phyloP scores from a whole-genome alignment of 805 yeast species.

The Candida manassasensis region DNA sequence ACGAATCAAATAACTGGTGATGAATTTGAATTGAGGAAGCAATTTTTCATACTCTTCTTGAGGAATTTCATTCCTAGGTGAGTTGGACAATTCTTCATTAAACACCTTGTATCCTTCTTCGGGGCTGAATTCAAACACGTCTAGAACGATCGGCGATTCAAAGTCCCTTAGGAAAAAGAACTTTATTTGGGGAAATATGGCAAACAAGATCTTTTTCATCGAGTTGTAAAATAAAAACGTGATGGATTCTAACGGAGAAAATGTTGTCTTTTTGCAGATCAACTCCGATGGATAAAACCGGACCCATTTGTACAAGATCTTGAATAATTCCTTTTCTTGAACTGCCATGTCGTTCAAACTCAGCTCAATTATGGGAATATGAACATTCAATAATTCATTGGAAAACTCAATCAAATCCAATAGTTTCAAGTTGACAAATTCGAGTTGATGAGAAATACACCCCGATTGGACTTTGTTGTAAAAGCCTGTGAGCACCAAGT shows the following conservation, averaged over 20 bases:
- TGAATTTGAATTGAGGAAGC: slow-evolving; percentile 14
- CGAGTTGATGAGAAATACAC: slow-evolving; percentile 5
- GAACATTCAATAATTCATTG: slow-evolving; percentile 20
- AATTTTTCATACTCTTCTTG: slow-evolving; percentile 12
- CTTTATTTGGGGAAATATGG: slow-evolving; percentile 37
- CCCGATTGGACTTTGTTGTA: slow-evolving; percentile 12
- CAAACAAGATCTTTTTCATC: slow-evolving; percentile 29
- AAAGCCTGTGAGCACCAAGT: slow-evolving; percentile 19
- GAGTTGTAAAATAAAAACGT: slow-evolving; percentile 29
- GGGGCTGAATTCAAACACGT: slow-evolving; percentile 21
- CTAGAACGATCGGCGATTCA: slow-evolving; percentile 37
- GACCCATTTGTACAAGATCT: slow-evolving; percentile 34
- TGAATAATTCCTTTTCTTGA: slow-evolving; percentile 31
- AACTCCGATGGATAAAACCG: slow-evolving; percentile 28
- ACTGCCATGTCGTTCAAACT: slow-evolving; percentile 20
- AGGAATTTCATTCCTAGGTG: slow-evolving; percentile 11
- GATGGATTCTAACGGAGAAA: slow-evolving; percentile 28
- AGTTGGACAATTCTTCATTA: slow-evolving; percentile 16
- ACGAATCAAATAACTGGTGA: slow-evolving; percentile 28
- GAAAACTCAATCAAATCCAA: slow-evolving; percentile 20
- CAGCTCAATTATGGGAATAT: slow-evolving; percentile 22
- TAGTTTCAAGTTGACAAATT: slow-evolving; percentile 18
- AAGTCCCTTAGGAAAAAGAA: slow-evolving; percentile 37
- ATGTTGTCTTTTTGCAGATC: slow-evolving; percentile 15
- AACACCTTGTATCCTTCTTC: slow-evolving; percentile 20